These are phyloP conservation scores for Hericium erinaceus DNA, from an alignment of 768 basidiomycete species.

Conservation along the genomic window DNA sequence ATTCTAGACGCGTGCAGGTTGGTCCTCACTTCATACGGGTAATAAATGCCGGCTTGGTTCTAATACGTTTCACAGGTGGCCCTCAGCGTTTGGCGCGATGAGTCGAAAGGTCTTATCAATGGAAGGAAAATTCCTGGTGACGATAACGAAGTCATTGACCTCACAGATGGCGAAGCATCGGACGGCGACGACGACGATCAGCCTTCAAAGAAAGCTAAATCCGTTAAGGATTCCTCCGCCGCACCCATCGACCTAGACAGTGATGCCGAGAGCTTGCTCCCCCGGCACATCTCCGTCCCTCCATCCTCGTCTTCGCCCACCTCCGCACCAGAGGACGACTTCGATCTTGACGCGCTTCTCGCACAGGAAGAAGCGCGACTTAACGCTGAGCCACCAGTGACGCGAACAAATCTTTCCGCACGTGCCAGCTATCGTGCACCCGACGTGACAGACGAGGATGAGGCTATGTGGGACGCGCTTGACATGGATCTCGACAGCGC, in stretches of 20 bases:
- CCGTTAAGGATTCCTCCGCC: constrained; percentile 2
- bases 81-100: constrained; percentile 71
- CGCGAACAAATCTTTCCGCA: constrained; percentile 1
- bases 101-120: constrained; percentile 39
- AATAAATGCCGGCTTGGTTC: not conserved
- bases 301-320: constrained; percentile 2
- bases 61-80: constrained; percentile 36
- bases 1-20: constrained; percentile 80
- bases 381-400: not conserved
- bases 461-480: constrained; percentile 28
- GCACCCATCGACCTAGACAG: constrained; percentile 6
- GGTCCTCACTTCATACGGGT: constrained; percentile 16
- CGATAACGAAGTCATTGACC: constrained; percentile 36
- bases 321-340: not conserved
- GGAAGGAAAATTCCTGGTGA: constrained; percentile 21
- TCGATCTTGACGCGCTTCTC: constrained; percentile 12
- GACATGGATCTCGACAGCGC: constrained; percentile 9
- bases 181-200: constrained; percentile 14
- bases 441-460: constrained; percentile 27
- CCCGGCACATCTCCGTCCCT: constrained; percentile 1
- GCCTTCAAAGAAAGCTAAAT: not conserved
- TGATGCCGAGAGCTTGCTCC: not conserved
- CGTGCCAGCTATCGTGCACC: constrained; percentile 1
- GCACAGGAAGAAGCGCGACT: constrained; percentile 10
- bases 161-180: constrained; percentile 35